Conservation (phyloP, 176 grass and related monocot genomes). For the Phragmites australis region DNA sequence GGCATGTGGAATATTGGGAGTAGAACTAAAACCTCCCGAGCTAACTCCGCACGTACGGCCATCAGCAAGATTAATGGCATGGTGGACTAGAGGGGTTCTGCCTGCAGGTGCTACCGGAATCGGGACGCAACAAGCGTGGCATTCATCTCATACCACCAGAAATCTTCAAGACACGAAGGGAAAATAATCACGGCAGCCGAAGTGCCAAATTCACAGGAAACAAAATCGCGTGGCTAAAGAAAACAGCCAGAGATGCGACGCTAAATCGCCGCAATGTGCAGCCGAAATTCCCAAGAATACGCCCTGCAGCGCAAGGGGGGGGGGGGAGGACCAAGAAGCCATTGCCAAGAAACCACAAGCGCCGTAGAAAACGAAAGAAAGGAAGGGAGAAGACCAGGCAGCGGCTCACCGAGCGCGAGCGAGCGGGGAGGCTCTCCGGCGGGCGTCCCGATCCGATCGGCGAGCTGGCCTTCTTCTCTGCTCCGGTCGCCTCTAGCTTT, state of each 20-base stretch:
- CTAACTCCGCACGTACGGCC: background rate
- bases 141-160: background rate
- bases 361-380: too few relatives aligned
- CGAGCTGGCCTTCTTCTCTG: background rate
- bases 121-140: background rate
- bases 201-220: background rate
- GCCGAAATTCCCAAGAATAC: background rate
- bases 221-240: background rate
- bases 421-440: background rate
- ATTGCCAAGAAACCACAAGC: background rate
- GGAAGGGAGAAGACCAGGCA: background rate
- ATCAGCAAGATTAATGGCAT: background rate
- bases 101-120: background rate
- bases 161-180: background rate
- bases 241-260: background rate
- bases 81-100: background rate
- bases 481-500: background rate
- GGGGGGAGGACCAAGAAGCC: background rate
- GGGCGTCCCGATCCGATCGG: slow-evolving; percentile 16
- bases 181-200: background rate
- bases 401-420: background rate
- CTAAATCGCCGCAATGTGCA: background rate
- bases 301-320: background rate
- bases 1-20: background rate
- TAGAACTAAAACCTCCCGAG: background rate